A percentile compares a stretch with the other conserved stretches of the same genome.
These are phyloP conservation scores for Fusarium zealandicum DNA, from an alignment of 2,329 filamentous ascomycete genomes.

Conservation along the genomic window DNA sequence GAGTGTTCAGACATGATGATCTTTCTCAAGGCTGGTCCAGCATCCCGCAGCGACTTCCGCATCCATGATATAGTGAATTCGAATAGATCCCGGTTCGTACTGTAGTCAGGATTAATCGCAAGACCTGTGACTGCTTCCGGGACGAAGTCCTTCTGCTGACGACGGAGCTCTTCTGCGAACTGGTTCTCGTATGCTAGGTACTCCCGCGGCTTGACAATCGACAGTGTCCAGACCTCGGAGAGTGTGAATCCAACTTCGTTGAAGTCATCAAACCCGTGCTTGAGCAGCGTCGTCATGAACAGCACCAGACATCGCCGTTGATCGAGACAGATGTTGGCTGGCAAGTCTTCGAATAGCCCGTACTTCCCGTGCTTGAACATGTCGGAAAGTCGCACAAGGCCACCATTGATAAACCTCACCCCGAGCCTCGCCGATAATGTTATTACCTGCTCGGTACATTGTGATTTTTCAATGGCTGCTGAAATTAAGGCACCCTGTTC, in stretches of 20 bases:
- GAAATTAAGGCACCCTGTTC: slow-evolving; percentile 20
- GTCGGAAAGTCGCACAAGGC: slow-evolving; percentile 53
- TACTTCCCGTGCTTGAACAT: slow-evolving; percentile 59
- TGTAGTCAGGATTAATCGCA: slow-evolving; percentile 55
- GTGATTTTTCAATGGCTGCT: slow-evolving; percentile 32
- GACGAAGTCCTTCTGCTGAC: slow-evolving; percentile 53
- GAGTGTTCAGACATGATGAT: slow-evolving; percentile 51
- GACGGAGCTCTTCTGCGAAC: slow-evolving; percentile 56
- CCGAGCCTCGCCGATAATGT: slow-evolving; percentile 56
- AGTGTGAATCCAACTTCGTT: slow-evolving; percentile 54
- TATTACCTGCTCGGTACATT: slow-evolving; percentile 55
- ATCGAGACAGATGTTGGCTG: slow-evolving; percentile 49
- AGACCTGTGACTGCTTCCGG: slow-evolving; percentile 49
- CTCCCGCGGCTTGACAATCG: slow-evolving; percentile 58
- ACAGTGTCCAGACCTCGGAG: slow-evolving; percentile 60
- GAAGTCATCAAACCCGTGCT: slow-evolving; percentile 56
- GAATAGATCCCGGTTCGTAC: slow-evolving; percentile 58
- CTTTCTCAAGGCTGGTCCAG: slow-evolving; percentile 46
- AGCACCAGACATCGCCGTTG: slow-evolving; percentile 58
- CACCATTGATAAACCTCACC: slow-evolving; percentile 53
- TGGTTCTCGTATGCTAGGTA: slow-evolving; percentile 58
- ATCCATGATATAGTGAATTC: slow-evolving; percentile 57
- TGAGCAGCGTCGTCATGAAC: slow-evolving; percentile 60
- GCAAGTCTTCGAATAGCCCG: slow-evolving; percentile 55
- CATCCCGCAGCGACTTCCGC: slow-evolving; percentile 55